phyloP scores from a whole-genome alignment of 2,329 filamentous ascomycete genomes.

The Xylaria hypoxylon region DNA sequence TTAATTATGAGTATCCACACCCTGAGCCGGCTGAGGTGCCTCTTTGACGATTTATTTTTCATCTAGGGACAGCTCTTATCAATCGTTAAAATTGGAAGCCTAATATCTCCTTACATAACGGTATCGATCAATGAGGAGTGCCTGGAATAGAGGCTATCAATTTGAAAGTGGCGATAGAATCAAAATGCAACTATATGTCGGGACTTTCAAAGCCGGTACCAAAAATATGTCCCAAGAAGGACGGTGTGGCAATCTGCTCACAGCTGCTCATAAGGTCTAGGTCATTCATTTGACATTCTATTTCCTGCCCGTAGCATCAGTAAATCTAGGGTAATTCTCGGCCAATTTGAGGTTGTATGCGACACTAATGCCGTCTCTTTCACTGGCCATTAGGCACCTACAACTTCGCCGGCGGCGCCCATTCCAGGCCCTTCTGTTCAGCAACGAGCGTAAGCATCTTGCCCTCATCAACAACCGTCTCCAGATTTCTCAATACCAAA shows the following conservation, averaged over 20 bases:
- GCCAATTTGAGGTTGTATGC: neutral
- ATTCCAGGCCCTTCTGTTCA: constrained; percentile 63
- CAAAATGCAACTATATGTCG: neutral
- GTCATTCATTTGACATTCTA: neutral
- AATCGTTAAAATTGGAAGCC: neutral
- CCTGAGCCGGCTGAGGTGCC: constrained; percentile 5
- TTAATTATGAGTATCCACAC: constrained; percentile 31
- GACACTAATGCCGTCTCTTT: neutral
- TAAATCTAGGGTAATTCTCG: neutral
- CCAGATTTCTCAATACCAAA: constrained; percentile 62
- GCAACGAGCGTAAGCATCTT: constrained; percentile 69
- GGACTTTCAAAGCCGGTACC: neutral
- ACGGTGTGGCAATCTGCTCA: neutral
- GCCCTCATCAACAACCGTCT: constrained; percentile 66
- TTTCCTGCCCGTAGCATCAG: neutral
- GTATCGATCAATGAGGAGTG: neutral
- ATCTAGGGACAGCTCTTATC: neutral
- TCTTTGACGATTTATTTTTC: neutral
- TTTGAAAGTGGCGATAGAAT: neutral
- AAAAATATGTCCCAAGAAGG: neutral
- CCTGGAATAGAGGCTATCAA: neutral
- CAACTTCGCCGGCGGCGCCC: constrained; percentile 38
- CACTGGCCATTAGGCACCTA: neutral
- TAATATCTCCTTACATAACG: neutral
- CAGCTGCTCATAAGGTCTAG: neutral